Conservation (phyloP, 805 yeast genomes). For the Yarrowia hollandica region DNA sequence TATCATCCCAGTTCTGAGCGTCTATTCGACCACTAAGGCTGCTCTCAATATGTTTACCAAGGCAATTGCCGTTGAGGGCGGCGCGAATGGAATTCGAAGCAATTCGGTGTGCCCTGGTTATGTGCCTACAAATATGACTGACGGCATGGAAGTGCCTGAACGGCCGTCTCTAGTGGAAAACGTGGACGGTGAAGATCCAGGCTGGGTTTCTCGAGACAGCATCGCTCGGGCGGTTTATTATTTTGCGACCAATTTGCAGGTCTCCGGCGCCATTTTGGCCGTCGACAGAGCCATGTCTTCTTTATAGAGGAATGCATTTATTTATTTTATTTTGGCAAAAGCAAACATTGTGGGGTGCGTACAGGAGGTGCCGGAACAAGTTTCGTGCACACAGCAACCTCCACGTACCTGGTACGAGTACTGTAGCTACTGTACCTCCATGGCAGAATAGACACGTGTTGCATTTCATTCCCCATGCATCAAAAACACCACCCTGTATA, state of each 20-base stretch:
- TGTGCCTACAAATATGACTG: slow-evolving; percentile 61
- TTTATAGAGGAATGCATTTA: too few relatives aligned
- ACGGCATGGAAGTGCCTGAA: slow-evolving; percentile 20
- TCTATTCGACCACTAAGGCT: slow-evolving; percentile 69
- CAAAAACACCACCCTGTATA: too few relatives aligned
- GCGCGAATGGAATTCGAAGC: slow-evolving; percentile 53
- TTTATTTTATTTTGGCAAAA: too few relatives aligned
- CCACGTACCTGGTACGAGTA: too few relatives aligned
- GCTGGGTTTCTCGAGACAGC: slow-evolving; percentile 26
- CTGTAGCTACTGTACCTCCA: too few relatives aligned
- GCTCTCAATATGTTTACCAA: slow-evolving; percentile 65
- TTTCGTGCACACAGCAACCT: too few relatives aligned
- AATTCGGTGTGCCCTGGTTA: slow-evolving; percentile 71
- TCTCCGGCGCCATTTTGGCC: slow-evolving; percentile 33
- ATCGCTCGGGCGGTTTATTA: slow-evolving; percentile 34
- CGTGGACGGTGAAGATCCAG: slow-evolving; percentile 21
- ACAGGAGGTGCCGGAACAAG: too few relatives aligned
- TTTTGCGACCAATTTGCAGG: slow-evolving; percentile 31
- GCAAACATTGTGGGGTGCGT: too few relatives aligned
- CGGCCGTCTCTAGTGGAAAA: slow-evolving; percentile 29
- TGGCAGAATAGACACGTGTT: slow-evolving; percentile 1
- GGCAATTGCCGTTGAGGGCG: slow-evolving; percentile 60
- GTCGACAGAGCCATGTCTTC: slow-evolving; percentile 33
- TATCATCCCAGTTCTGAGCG: slow-evolving; percentile 55
- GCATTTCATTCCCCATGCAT: too few relatives aligned